A percentile compares a stretch with the other conserved stretches of the same genome.
These are phyloP conservation scores for Russula compacta DNA, from an alignment of 768 basidiomycete genomes.

Conservation along the genomic window DNA sequence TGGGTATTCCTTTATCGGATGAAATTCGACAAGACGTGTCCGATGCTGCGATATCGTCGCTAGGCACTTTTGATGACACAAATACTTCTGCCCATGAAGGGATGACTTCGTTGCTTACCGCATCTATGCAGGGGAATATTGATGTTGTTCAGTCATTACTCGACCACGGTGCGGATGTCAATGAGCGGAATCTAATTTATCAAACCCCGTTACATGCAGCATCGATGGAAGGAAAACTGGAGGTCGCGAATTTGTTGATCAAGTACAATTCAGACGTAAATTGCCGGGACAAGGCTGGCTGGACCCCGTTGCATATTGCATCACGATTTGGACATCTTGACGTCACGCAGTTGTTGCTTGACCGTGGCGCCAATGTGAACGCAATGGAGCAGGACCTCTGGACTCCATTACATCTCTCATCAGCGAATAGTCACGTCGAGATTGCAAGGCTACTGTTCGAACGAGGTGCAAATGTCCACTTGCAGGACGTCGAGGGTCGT, in stretches of 20 bases:
- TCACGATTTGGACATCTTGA: neutral
- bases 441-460: neutral
- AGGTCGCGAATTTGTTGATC: neutral
- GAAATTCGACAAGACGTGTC: too few species aligned
- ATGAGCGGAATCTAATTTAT: too few species aligned
- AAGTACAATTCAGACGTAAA: neutral
- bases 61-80: too few species aligned
- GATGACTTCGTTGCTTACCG: too few species aligned
- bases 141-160: too few species aligned
- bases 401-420: neutral
- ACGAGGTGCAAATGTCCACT: neutral
- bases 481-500: too few species aligned
- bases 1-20: too few species aligned
- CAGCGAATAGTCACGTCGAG: neutral
- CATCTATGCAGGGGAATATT: too few species aligned
- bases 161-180: too few species aligned
- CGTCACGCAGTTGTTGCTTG: neutral
- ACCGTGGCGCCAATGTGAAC: neutral
- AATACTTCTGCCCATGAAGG: too few species aligned
- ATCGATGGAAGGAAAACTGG: neutral
- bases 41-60: too few species aligned
- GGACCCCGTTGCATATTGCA: neutral
- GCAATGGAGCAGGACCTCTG: neutral
- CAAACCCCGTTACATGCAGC: too few species aligned
- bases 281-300: neutral